Evolutionary conservation across 164 flowering plant genomes (phyloP), one percentile per base, ranked within the genome.

Genomic region (Vitis rupestris): DNA sequence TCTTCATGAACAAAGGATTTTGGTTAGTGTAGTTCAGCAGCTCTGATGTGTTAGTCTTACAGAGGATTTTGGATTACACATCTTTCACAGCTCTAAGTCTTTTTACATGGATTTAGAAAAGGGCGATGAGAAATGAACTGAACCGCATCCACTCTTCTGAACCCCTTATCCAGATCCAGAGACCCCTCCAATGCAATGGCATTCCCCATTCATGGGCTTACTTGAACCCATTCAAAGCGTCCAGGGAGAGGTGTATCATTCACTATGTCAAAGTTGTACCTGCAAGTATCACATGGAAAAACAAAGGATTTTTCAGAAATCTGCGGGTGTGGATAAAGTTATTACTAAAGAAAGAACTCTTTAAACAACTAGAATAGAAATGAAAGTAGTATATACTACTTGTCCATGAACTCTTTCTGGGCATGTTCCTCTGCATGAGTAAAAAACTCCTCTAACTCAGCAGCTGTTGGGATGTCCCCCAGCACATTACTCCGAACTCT

Each of bases 381-480:
- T 37, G 10, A 47, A 16, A 54, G 27, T 50, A 69, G 54, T 2
- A 4, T 16, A 55, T 27, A 62, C 63, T 91, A 93, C 98, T 87
- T 93, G 62, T 93, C 86, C 8, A 70, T 56, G 61, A 93, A 90
- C 10, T 69, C 69, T 73, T 78, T 80, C 78, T 82, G 90, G 64
- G 87, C 92, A 50, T 85, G 83, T 73, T 78, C 82, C 76, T 90
- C 97, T 4, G 86, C 91, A 70, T n/a, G 47, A 14, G 88, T 86
- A 67, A 93, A 93, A 75, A 93, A 88, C 73, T 93, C 97, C 44
- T 93, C 97, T 84, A 93, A 79, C 77, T 93, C 98, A 50, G 31
- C 75, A 3, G 83, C 56, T 19, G 90, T 76, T 13, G 98, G 95
- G 49, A 88, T 80, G 59, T 72, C 78, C 67, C 82, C 64, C 44